A percentile compares a stretch with the other conserved stretches of the same genome.
These are phyloP conservation scores for Rubroboletus satanas DNA, from an alignment of 768 basidiomycete genomes.

Conservation along the genomic window DNA sequence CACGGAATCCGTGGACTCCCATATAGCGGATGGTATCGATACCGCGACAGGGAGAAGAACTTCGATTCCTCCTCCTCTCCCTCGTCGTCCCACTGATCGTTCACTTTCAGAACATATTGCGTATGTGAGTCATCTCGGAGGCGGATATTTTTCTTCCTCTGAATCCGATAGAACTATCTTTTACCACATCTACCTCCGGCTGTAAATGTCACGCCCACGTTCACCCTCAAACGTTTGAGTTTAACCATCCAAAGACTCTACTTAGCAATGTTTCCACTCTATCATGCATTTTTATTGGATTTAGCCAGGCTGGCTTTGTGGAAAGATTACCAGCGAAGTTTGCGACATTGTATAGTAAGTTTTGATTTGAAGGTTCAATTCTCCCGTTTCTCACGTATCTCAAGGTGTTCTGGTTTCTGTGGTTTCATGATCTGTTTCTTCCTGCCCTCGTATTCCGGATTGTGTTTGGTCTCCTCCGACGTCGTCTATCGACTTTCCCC, in stretches of 20 bases:
- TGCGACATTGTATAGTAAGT: constrained; percentile 50
- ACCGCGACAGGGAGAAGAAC: not conserved
- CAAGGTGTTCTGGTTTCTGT: constrained; percentile 61
- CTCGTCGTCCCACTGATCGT: constrained; percentile 9
- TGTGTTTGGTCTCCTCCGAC: constrained; percentile 45
- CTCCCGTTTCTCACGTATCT: not conserved
- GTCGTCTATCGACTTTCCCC: constrained; percentile 52
- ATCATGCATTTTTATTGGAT: constrained; percentile 41
- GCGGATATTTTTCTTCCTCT: constrained; percentile 7
- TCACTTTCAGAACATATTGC: constrained; percentile 29
- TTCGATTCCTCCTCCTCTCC: not conserved
- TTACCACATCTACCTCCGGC: constrained; percentile 46
- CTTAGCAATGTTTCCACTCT: constrained; percentile 47
- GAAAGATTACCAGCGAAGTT: constrained; percentile 47
- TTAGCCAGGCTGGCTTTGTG: constrained; percentile 50
- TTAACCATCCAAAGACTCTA: constrained; percentile 54
- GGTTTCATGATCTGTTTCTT: constrained; percentile 56
- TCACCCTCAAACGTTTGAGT: constrained; percentile 52
- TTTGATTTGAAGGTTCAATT: not conserved
- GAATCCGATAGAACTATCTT: constrained; percentile 35
- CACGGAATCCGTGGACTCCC: constrained; percentile 16
- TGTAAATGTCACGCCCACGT: constrained; percentile 38
- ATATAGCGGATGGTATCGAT: not conserved
- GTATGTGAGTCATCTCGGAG: constrained; percentile 19
- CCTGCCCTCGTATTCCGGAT: constrained; percentile 49